Conservation (phyloP, 2,329 filamentous ascomycete species). For the Aureobasidium sp. region DNA sequence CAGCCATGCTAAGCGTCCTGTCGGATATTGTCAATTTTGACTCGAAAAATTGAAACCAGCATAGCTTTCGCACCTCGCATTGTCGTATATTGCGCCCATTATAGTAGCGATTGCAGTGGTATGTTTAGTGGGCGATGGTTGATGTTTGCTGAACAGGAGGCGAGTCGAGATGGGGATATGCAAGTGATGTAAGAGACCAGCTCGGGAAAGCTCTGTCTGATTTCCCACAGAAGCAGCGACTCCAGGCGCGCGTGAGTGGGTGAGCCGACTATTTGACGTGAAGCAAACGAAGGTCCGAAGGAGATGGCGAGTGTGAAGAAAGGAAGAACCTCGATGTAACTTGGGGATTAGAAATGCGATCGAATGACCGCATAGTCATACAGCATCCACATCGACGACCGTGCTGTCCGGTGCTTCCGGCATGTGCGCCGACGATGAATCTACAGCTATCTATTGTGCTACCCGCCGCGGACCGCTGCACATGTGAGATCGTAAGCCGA, state of each 20-base stretch:
- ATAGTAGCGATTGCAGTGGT: background rate
- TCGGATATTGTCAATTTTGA: background rate
- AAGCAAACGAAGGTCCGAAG: constrained; percentile 4
- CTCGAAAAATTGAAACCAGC: background rate
- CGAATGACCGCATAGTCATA: constrained; percentile 7
- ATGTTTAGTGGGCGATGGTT: background rate
- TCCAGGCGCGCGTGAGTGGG: constrained; percentile 11
- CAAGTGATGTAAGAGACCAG: constrained; percentile 11
- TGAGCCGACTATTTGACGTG: background rate
- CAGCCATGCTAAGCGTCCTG: constrained; percentile 17
- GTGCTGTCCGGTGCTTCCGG: constrained; percentile 1
- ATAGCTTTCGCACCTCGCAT: background rate
- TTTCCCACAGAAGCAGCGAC: constrained; percentile 10
- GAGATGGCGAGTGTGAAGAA: background rate
- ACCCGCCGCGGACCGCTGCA: background rate
- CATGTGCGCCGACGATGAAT: background rate
- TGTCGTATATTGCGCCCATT: background rate
- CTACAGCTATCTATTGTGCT: background rate
- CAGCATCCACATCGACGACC: background rate
- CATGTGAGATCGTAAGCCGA: background rate
- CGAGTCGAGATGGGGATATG: background rate
- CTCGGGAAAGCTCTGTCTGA: background rate
- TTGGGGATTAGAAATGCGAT: constrained; percentile 3
- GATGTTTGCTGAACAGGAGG: background rate
- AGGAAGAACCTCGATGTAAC: background rate